Base-by-base conservation (phyloP, 2,329 filamentous ascomycete species). In the Botrytis paeoniae region DNA sequence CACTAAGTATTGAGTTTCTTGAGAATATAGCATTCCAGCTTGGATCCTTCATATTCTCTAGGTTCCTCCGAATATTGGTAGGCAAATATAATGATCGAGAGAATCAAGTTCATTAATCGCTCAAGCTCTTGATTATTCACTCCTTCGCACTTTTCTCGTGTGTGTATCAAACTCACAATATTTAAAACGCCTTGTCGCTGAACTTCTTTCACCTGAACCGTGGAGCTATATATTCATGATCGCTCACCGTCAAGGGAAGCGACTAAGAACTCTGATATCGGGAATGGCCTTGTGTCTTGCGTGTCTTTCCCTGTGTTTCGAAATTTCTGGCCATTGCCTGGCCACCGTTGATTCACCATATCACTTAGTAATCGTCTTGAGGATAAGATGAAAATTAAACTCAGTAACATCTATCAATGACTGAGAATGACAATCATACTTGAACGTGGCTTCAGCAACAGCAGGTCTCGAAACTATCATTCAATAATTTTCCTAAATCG, bases 351-450 rank as follows among this genome's bases (percentile, higher is more conserved):
- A 39, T 5, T 14, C 9, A 14, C 7, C 1, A 3, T 14, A 39
- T 0, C 32, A 0, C 14, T 39, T 0, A 7, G 5, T 37, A 1
- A 37, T 8, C 3, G 5, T 61, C 20, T 25, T 6, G 20, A 25
- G 4, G 32, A 61, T 37, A 3, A 37, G 9, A 7, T 37, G 59
- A 37, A 10, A 12, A 25, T 5, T 25, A 25, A 37, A 32, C 25
- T 29, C n/a, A 54, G 25, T 6, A 14, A 54, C n/a, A 29, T 14
- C 12, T 54, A 9, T 54, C 4, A 14, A 12, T 14, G 39, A 35
- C n/a, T 54, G 51, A 54, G 6, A 54, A 6, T 18, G n/a, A 0
- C 0, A 29, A 54, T 54, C 25, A 54, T 29, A 54, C 3, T 29
- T 18, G n/a, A 1, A 54, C 5, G 25, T 54, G 51, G 1, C 3